Conservation (phyloP, 139 green algal genomes). For the Eudorina sp. region DNA sequence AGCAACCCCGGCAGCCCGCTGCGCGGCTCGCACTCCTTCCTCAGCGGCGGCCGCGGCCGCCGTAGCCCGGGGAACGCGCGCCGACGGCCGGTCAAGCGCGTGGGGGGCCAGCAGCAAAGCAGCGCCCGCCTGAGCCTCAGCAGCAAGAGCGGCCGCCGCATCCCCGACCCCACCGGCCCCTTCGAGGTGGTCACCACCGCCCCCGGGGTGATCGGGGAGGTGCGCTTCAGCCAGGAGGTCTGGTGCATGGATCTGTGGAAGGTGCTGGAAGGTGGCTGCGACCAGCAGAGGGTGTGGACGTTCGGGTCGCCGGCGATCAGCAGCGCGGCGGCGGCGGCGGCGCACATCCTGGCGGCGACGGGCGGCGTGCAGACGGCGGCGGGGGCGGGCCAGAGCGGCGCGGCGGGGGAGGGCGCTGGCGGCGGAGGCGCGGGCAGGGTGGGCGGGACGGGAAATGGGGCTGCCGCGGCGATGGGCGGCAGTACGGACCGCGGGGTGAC, state of each 20-base stretch:
- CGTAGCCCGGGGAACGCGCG: background rate
- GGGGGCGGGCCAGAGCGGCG: background rate
- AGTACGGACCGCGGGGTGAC: background rate
- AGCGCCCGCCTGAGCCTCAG: background rate
- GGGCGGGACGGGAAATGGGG: too few species aligned
- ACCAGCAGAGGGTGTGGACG: conserved; percentile 55
- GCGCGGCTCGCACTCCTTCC: background rate
- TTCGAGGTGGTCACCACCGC: conserved; percentile 18
- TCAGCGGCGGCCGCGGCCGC: background rate
- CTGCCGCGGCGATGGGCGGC: background rate
- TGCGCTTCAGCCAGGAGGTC: conserved; percentile 27
- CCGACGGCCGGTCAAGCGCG: background rate
- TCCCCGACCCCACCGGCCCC: conserved; percentile 5
- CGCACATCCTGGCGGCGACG: background rate
- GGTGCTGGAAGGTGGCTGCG: conserved; percentile 18
- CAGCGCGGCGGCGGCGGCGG: background rate
- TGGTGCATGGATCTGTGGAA: conserved; percentile 53
- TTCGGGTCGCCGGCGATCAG: conserved; percentile 42
- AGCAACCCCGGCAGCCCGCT: background rate
- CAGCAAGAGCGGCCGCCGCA: background rate
- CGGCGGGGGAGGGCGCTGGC: background rate
- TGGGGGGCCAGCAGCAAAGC: conserved; percentile 8
- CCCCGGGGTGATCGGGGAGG: conserved; percentile 33
- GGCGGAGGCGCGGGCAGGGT: background rate
- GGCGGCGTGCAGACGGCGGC: background rate